phyloP scores from a whole-genome alignment of 805 yeast species.

The Candida gorgasii region DNA sequence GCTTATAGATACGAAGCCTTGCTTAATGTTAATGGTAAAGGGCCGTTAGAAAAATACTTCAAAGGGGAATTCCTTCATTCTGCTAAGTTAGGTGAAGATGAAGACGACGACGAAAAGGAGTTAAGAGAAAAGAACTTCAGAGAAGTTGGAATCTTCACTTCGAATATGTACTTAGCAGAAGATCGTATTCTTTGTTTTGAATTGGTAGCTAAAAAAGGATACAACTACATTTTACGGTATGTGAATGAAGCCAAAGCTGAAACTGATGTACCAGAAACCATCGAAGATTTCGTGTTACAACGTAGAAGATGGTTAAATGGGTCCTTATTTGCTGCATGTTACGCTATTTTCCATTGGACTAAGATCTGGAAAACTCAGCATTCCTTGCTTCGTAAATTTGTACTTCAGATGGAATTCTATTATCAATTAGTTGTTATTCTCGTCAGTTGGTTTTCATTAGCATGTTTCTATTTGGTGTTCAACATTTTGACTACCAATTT shows the following conservation, averaged over 20 bases:
- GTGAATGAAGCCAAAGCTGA: constrained; percentile 88
- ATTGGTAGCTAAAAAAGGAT: constrained; percentile 77
- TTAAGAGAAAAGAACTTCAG: constrained; percentile 38
- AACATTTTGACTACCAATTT: constrained; percentile 80
- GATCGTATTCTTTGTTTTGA: constrained; percentile 95
- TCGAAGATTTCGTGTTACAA: constrained; percentile 93
- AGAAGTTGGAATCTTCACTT: constrained; percentile 76
- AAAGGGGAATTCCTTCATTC: constrained; percentile 86
- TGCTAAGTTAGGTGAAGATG: constrained; percentile 46
- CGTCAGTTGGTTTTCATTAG: constrained; percentile 91
- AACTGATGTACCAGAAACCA: constrained; percentile 94
- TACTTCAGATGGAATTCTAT: constrained; percentile 82
- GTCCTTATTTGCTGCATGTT: constrained; percentile 94
- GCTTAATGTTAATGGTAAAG: constrained; percentile 67
- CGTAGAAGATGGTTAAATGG: constrained; percentile 99
- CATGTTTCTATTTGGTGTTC: constrained; percentile 87
- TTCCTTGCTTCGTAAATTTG: constrained; percentile 72
- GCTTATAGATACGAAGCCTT: constrained; percentile 89
- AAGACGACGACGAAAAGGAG: constrained; percentile 40
- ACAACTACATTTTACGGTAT: constrained; percentile 78
- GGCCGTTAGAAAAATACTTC: constrained; percentile 86
- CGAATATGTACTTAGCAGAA: constrained; percentile 97
- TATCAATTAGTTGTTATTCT: constrained; percentile 75
- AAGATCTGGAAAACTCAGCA: constrained; percentile 91
- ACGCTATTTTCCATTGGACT: constrained; percentile 80